These are phyloP conservation scores for Oryza nivara DNA, from an alignment of 176 grass and related monocot genomes.

Conservation along the genomic window DNA sequence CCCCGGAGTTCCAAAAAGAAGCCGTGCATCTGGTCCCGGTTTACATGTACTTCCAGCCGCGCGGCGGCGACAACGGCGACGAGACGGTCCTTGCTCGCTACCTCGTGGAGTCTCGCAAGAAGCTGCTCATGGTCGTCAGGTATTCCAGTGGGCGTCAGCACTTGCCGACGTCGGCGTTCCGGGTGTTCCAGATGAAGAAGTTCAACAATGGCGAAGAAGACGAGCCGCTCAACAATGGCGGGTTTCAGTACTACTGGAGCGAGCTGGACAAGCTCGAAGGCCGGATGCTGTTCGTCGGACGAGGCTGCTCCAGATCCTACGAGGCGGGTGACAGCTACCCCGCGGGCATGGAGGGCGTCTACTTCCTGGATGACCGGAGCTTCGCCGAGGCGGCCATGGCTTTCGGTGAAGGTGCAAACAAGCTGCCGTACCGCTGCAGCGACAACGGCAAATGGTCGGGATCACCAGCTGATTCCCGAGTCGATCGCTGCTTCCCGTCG, in stretches of 20 bases:
- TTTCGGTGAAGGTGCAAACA: too few relatives aligned
- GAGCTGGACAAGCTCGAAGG: not conserved
- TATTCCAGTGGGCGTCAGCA: not conserved
- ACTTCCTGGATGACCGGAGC: not conserved
- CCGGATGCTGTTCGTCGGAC: not conserved
- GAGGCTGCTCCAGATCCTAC: not conserved
- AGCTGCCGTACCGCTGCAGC: not conserved
- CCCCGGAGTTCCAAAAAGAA: not conserved
- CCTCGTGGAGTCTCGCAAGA: not conserved
- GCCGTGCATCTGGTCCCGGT: not conserved
- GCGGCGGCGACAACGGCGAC: too few relatives aligned
- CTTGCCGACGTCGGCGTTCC: not conserved
- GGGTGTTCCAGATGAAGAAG: not conserved
- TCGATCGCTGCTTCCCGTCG: not conserved
- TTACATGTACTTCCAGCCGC: not conserved
- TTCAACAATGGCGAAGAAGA: not conserved
- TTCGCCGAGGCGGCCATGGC: not conserved
- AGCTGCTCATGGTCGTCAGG: conserved; percentile 1
- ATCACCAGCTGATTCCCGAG: not conserved
- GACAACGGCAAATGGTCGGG: conserved; percentile 8
- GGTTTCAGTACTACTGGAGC: not conserved
- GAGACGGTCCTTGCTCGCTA: not conserved
- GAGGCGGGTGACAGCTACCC: not conserved
- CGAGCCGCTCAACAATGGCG: not conserved
- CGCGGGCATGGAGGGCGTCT: not conserved